A percentile compares a stretch with the other conserved stretches of the same genome.
These are phyloP conservation scores for Penicillium malachiteum DNA, from an alignment of 495 filamentous ascomycete species.

Conservation along the genomic window DNA sequence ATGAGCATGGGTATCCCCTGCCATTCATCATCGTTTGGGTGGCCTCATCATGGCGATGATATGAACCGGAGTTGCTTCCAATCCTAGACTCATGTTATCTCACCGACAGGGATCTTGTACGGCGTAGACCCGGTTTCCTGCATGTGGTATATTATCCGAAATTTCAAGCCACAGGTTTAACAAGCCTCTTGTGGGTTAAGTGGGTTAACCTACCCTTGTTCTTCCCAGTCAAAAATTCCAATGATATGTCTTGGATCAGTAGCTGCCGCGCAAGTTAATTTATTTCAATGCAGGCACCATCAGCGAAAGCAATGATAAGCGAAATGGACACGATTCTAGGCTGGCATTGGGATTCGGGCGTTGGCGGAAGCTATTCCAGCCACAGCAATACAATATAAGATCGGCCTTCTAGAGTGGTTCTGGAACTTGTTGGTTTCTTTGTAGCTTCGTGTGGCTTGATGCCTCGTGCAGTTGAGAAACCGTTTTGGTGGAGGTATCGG, in stretches of 20 bases:
- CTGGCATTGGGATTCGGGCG: conserved; percentile 7
- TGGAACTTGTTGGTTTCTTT: conserved; percentile 10
- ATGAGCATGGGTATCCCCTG: neutral
- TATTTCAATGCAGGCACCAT: conserved; percentile 11
- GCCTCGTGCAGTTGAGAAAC: neutral
- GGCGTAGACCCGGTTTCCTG: conserved; percentile 6
- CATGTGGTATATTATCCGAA: conserved; percentile 9
- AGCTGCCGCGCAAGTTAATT: conserved; percentile 7
- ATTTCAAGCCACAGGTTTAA: neutral
- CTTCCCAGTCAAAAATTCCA: neutral
- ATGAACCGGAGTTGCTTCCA: neutral
- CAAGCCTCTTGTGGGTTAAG: neutral
- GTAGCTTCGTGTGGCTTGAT: conserved; percentile 5
- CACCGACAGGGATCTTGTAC: neutral
- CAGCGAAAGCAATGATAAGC: neutral
- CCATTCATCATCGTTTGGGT: neutral
- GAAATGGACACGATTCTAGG: conserved; percentile 9
- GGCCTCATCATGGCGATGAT: neutral
- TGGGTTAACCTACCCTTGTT: neutral
- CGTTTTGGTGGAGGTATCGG: neutral
- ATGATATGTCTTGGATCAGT: neutral
- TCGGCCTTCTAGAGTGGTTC: conserved; percentile 23
- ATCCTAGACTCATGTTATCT: neutral
- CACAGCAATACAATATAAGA: conserved; percentile 13
- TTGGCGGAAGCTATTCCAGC: conserved; percentile 13